Conservation (phyloP, 495 filamentous ascomycete species). For the Xylona heveae region DNA sequence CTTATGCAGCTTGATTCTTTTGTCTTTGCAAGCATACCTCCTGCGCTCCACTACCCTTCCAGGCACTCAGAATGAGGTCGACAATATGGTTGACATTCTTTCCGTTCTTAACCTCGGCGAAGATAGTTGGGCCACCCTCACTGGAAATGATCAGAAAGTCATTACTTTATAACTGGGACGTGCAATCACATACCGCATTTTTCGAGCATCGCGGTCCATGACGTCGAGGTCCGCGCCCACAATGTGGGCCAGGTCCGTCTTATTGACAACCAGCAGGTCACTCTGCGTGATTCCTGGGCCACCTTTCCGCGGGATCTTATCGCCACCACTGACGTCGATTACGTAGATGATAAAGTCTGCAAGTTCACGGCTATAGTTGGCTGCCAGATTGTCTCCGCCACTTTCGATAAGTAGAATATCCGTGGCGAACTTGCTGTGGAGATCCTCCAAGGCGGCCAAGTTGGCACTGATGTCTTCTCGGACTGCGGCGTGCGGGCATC, state of each 20-base stretch:
- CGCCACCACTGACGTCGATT: conserved; percentile 91
- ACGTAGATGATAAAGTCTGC: conserved; percentile 98
- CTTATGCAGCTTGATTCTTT: too few species aligned
- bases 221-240: conserved; percentile 81
- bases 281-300: conserved; percentile 92
- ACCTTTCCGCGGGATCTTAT: conserved; percentile 91
- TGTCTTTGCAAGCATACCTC: conserved; percentile 29
- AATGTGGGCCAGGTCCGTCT: conserved; percentile 81
- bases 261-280: conserved; percentile 84
- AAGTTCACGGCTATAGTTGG: conserved; percentile 83
- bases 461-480: conserved; percentile 93
- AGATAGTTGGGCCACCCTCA: conserved; percentile 90
- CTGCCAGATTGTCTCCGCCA: conserved; percentile 89
- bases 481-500: conserved; percentile 92
- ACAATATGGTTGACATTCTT: conserved; percentile 70
- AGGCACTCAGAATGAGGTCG: conserved; percentile 72
- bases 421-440: conserved; percentile 52
- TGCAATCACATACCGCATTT: conserved; percentile 39
- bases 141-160: conserved; percentile 4
- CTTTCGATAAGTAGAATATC: conserved; percentile 79
- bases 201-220: conserved; percentile 86
- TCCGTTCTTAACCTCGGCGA: conserved; percentile 88
- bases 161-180: neutral
- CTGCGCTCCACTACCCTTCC: conserved; percentile 68
- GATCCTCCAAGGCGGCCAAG: conserved; percentile 71